These are phyloP conservation scores for Barbatosphaeria neglecta DNA, from an alignment of 495 filamentous ascomycete genomes.

Conservation along the genomic window DNA sequence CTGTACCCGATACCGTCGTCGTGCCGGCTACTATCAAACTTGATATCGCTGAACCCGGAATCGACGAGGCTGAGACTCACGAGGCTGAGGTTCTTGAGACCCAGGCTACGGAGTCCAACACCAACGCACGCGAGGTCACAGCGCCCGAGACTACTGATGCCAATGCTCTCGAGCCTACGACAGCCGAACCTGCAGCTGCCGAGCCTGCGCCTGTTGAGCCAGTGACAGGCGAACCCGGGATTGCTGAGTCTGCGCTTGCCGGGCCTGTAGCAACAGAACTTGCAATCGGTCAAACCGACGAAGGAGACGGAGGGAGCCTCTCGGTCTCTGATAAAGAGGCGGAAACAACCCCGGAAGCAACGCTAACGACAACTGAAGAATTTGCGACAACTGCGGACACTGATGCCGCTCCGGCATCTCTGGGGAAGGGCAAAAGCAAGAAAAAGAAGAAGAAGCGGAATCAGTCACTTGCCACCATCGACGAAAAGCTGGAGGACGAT, in stretches of 20 bases:
- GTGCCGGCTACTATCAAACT: too few species aligned
- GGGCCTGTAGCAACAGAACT: neutral
- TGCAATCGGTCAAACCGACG: too few species aligned
- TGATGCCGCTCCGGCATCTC: neutral
- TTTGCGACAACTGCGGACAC: neutral
- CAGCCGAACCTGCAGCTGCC: neutral
- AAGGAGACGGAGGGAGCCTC: too few species aligned
- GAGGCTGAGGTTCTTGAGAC: neutral
- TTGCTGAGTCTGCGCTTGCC: neutral
- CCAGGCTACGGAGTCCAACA: neutral
- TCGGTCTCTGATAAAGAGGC: too few species aligned
- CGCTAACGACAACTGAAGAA: neutral
- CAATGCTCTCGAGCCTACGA: neutral
- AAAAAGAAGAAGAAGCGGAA: neutral
- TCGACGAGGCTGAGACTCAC: too few species aligned
- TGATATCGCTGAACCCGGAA: too few species aligned
- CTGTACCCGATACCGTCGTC: too few species aligned
- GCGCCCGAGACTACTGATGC: neutral
- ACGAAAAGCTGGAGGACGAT: slow-evolving; percentile 2
- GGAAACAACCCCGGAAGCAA: too few species aligned
- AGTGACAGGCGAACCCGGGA: neutral
- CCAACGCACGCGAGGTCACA: too few species aligned
- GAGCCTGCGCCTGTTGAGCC: neutral
- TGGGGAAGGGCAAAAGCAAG: neutral
- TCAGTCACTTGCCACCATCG: neutral